Evolutionary conservation across 225 moss, liverwort and hornwort species (phyloP).

Genomic region (Pleurozium schreberi): DNA sequence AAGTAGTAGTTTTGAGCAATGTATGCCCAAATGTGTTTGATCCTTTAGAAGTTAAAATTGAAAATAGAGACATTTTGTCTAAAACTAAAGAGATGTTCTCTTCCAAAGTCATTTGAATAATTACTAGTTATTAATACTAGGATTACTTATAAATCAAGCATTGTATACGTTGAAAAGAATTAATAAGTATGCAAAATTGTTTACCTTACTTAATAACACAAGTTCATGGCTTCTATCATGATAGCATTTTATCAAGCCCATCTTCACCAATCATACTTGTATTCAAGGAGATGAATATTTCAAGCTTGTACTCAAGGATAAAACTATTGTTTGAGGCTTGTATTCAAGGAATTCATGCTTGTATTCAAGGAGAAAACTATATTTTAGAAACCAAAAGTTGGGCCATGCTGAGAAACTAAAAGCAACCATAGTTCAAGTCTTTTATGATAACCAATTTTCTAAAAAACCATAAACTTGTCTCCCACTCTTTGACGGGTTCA

Average conservation of each 20-base stretch:
- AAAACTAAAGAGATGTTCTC: not conserved
- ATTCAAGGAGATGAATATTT: not conserved
- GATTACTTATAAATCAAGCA: not conserved
- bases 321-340: too few relatives aligned
- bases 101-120: not conserved
- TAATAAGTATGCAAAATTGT: too few relatives aligned
- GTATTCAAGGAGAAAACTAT: not conserved
- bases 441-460: not conserved
- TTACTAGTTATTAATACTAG: not conserved
- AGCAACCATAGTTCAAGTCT: not conserved
- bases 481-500: not conserved
- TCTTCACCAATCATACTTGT: not conserved
- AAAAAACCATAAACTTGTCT: not conserved
- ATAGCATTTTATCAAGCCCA: not conserved
- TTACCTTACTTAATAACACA: not conserved
- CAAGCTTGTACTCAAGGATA: too few relatives aligned
- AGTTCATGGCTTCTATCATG: too few relatives aligned
- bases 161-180: too few relatives aligned
- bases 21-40: not conserved
- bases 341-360: not conserved
- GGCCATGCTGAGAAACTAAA: not conserved
- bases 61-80: not conserved
- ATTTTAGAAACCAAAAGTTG: too few relatives aligned
- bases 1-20: not conserved
- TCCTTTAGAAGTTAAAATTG: not conserved